Evolutionary conservation across 805 yeast species (phyloP).

Genomic region (Teunomyces stri): DNA sequence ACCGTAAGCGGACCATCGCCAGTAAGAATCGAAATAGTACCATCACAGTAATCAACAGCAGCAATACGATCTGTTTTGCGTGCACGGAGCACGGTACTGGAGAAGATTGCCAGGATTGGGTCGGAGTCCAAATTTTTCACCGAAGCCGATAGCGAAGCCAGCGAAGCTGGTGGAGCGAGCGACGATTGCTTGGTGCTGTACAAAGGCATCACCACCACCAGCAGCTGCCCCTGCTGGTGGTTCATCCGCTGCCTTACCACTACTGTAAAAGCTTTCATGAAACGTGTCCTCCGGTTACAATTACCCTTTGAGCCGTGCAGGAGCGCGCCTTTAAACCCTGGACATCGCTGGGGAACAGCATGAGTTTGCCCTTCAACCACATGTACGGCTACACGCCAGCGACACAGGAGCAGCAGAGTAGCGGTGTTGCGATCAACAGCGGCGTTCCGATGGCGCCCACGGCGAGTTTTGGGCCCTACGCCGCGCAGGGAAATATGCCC

Average conservation of each 20-base stretch:
- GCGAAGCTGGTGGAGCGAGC: conserved; percentile 5
- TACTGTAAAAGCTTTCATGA: conserved; percentile 14
- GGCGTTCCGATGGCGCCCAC: no score
- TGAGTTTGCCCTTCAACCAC: conserved; percentile 7
- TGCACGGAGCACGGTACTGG: conserved; percentile 16
- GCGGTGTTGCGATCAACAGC: neutral
- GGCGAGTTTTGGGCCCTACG: no score
- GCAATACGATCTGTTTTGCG: conserved; percentile 21
- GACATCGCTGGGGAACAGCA: neutral
- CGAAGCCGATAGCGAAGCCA: conserved; percentile 11
- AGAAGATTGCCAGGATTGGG: conserved; percentile 14
- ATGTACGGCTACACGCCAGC: conserved; percentile 4
- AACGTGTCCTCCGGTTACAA: neutral
- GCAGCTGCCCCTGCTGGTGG: neutral
- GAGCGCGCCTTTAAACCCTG: neutral
- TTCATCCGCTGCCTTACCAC: conserved; percentile 8
- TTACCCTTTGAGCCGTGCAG: neutral
- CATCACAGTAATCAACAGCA: neutral
- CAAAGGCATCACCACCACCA: neutral
- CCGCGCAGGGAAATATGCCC: no score
- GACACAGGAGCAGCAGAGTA: neutral
- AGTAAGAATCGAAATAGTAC: conserved; percentile 8
- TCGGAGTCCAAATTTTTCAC: conserved; percentile 12
- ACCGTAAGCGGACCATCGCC: conserved; percentile 11
- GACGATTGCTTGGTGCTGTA: neutral